These are phyloP conservation scores for Solanum pinnatisectum DNA, from an alignment of 257 asterid genomes.

Conservation along the genomic window DNA sequence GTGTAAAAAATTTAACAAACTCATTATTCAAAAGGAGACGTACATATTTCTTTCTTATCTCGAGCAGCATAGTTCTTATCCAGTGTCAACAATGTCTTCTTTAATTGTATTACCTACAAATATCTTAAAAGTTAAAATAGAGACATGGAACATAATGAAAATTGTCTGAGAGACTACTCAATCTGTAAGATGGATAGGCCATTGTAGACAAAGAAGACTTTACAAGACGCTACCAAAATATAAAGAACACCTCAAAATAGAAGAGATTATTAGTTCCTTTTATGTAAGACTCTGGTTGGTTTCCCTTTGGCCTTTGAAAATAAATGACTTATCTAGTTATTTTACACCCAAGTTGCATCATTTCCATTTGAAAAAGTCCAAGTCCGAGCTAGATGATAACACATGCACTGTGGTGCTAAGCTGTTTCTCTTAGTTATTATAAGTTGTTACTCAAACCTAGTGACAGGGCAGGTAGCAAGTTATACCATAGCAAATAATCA, in stretches of 20 bases:
- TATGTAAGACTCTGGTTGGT: neutral
- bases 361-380: neutral
- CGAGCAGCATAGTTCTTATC: constrained; percentile 82
- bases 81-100: constrained; percentile 57
- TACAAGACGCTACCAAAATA: neutral
- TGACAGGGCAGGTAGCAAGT: neutral
- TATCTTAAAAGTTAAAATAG: constrained; percentile 1
- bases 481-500: neutral
- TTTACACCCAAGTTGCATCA: neutral
- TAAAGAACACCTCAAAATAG: neutral
- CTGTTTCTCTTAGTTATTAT: neutral
- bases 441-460: neutral
- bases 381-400: neutral
- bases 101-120: constrained; percentile 57
- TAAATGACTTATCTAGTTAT: neutral
- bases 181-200: neutral
- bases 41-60: constrained; percentile 66
- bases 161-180: neutral
- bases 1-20: neutral
- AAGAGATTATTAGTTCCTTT: neutral
- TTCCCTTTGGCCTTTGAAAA: neutral
- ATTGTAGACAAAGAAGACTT: neutral
- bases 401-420: neutral
- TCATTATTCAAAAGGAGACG: constrained; percentile 4
- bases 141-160: neutral